phyloP scores from a whole-genome alignment of 768 basidiomycete species.

The Tulasnella sp. region DNA sequence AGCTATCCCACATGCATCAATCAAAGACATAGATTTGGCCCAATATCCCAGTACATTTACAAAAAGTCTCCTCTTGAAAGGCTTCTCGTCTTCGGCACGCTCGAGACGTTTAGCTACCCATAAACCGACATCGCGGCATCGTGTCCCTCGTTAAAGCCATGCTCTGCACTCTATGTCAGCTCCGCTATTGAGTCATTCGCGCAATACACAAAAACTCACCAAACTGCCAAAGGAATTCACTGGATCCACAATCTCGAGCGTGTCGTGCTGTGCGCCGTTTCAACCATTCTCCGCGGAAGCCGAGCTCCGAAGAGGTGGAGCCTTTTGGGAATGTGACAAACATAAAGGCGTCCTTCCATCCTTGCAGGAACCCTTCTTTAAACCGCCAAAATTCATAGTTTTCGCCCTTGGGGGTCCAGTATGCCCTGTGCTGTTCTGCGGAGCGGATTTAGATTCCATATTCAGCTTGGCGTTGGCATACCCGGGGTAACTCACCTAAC shows the following conservation, averaged over 20 bases:
- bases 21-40: background rate
- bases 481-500: constrained; percentile 31
- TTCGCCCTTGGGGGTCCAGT: constrained; percentile 52
- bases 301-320: constrained; percentile 50
- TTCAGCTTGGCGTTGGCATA: background rate
- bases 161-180: constrained; percentile 41
- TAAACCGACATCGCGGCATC: constrained; percentile 35
- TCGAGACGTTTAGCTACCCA: background rate
- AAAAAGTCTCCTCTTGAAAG: background rate
- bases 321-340: constrained; percentile 45
- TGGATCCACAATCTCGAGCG: constrained; percentile 40
- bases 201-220: constrained; percentile 39
- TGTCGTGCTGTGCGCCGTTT: constrained; percentile 46
- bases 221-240: constrained; percentile 60
- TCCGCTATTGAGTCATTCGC: background rate
- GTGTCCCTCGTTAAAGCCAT: constrained; percentile 59
- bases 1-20: background rate
- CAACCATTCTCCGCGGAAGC: constrained; percentile 61
- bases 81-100: background rate
- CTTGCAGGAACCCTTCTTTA: constrained; percentile 56
- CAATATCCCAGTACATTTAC: background rate
- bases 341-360: constrained; percentile 66
- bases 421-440: constrained; percentile 40
- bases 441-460: background rate
- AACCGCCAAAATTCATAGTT: constrained; percentile 67